Base-by-base conservation (phyloP, 371 early-diverging fungal genomes). In the Rhizomucor miehei region DNA sequence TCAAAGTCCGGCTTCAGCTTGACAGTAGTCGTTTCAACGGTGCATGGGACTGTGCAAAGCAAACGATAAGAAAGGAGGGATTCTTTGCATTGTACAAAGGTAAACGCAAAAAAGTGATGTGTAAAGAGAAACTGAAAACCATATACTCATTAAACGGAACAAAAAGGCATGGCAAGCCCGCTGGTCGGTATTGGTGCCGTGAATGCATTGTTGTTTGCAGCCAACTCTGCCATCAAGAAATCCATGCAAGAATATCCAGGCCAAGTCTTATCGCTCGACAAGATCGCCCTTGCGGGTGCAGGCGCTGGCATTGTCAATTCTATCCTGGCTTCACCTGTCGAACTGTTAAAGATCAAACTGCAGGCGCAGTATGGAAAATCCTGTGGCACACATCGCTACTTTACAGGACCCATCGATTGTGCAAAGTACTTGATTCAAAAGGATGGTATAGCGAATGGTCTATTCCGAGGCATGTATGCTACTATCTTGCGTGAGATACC, bases 141-240 rank as follows among this genome's bases (percentile, higher is more conserved):
- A 13, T 44, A 47, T 45, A 14, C 19, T 14, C 19, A 21, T n/a
- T n/a, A n/a, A n/a, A n/a, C 44, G 6, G 21, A 53, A 3, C 13
- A 29, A 36, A 29, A 29, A 29, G 87, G 90, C 21, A 91, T 91
- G 91, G 85, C 88, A 19, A 84, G 87, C 65, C 91, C 91, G 21
- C 62, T 91, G 52, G 69, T 88, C n/a, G 92, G 92, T 17, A 87
- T 90, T 21, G 87, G 88, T 13, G 87, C 90, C 1, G 91, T 92
- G 48, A 92, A 92, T 53, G 87, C 92, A 4, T 70, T 92, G 50
- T 68, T 92, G 48, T 92, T 92, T 66, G 85, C 88, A 16, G 85
- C 90, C 38, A 89, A 92, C 56, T 86, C 89, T 1, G 58, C 68
- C 17, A 60, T 86, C 48, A 85, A 85, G 48, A 63, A 73, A n/a